Conservation (phyloP, 495 filamentous ascomycete genomes). For the Aspergillus haitiensis region DNA sequence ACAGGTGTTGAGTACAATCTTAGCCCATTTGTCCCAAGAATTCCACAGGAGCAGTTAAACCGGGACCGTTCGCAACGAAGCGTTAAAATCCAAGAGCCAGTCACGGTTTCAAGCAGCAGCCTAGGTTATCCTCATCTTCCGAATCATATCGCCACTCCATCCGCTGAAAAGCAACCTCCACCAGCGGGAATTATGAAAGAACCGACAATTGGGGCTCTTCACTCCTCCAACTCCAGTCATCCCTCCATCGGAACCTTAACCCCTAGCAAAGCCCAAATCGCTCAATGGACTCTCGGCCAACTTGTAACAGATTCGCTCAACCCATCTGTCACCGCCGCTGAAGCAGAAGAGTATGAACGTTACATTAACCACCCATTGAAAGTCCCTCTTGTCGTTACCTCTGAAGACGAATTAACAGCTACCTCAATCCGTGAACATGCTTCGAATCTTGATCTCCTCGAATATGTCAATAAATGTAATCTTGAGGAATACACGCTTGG, state of each 20-base stretch:
- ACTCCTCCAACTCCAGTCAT: conserved; percentile 28
- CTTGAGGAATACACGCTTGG: conserved; percentile 36
- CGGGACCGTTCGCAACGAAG: conserved; percentile 44
- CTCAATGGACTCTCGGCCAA: conserved; percentile 85
- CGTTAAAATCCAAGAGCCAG: conserved; percentile 49
- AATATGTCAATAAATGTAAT: conserved; percentile 64
- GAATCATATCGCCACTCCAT: conserved; percentile 22
- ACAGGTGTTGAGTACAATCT: conserved; percentile 73
- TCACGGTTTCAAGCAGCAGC: conserved; percentile 17
- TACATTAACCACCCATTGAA: conserved; percentile 90
- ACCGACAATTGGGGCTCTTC: conserved; percentile 28
- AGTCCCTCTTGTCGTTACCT: conserved; percentile 81
- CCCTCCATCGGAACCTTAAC: conserved; percentile 24
- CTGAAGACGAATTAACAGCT: conserved; percentile 56
- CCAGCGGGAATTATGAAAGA: conserved; percentile 48
- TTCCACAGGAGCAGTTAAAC: conserved; percentile 38
- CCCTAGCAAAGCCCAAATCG: conserved; percentile 62
- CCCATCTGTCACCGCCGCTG: conserved; percentile 68
- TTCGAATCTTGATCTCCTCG: conserved; percentile 65
- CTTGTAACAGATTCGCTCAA: conserved; percentile 77
- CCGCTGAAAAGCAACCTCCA: conserved; percentile 35
- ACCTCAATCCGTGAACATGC: conserved; percentile 40
- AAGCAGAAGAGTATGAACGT: conserved; percentile 82
- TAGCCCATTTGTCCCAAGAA: conserved; percentile 79
- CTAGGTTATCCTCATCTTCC: conserved; percentile 13